These are phyloP conservation scores for Hemerocallis citrina DNA, from an alignment of 106 monocot genomes.

Conservation along the genomic window DNA sequence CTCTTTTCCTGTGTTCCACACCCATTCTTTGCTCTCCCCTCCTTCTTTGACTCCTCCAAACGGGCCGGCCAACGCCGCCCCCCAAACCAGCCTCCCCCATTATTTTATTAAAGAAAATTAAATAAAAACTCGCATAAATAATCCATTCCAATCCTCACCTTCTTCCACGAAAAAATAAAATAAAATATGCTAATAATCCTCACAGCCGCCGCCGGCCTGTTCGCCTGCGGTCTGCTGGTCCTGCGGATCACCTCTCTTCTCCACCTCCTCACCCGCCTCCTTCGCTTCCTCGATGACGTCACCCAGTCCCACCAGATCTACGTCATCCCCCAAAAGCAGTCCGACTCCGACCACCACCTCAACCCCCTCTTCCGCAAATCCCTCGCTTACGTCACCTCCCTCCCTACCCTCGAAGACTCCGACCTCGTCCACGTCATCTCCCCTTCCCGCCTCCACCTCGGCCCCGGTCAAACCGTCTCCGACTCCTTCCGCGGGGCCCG, in stretches of 20 bases:
- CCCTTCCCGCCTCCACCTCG: constrained; percentile 32
- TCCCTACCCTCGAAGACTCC: constrained; percentile 65
- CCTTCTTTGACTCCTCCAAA: too few species aligned
- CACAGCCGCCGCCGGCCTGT: too few species aligned
- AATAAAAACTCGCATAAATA: too few species aligned
- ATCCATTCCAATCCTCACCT: too few species aligned
- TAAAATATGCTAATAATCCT: too few species aligned
- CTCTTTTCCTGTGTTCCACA: too few species aligned
- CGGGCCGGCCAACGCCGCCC: too few species aligned
- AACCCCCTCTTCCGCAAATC: constrained; percentile 64
- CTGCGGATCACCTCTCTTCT: constrained; percentile 31
- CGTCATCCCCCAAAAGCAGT: constrained; percentile 44
- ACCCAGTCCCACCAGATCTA: constrained; percentile 39
- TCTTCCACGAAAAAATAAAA: too few species aligned
- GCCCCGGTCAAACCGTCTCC: constrained; percentile 17
- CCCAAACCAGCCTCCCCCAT: too few species aligned
- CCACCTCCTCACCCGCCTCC: constrained; percentile 14
- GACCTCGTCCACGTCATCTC: constrained; percentile 37
- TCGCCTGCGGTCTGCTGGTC: too few species aligned
- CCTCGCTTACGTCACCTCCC: constrained; percentile 40
- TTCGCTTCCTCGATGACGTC: constrained; percentile 31
- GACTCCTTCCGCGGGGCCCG: constrained; percentile 65
- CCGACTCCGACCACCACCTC: constrained; percentile 17
- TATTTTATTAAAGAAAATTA: too few species aligned
- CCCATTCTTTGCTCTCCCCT: too few species aligned